A percentile compares a stretch with the other conserved stretches of the same genome.
phyloP scores from a whole-genome alignment of 495 filamentous ascomycete genomes.

The Trypethelium eluteriae region DNA sequence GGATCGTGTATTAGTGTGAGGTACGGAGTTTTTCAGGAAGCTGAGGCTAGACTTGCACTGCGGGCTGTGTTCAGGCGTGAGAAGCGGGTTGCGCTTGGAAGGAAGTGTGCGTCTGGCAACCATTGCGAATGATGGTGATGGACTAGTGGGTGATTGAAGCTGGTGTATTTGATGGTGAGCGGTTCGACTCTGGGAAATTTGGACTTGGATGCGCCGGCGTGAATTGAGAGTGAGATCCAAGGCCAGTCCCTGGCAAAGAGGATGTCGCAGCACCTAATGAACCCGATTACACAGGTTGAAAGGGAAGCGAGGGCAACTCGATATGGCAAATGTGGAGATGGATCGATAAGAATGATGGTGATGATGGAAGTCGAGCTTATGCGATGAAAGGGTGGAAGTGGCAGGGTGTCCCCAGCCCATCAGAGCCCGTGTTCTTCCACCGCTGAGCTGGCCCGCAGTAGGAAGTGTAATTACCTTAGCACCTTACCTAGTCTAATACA shows the following conservation, averaged over 20 bases:
- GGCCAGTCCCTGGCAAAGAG: not conserved
- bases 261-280: not conserved
- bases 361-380: conserved; percentile 3
- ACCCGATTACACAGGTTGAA: not conserved
- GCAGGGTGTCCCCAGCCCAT: conserved; percentile 1
- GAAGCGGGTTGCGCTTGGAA: conserved; percentile 63
- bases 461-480: too few species aligned
- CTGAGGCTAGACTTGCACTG: conserved; percentile 43
- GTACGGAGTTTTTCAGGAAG: conserved; percentile 25
- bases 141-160: not conserved
- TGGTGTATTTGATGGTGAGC: conserved; percentile 17
- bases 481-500: not conserved
- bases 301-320: not conserved
- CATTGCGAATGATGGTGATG: conserved; percentile 43
- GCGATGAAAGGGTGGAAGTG: conserved; percentile 8
- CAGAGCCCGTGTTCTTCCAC: too few species aligned
- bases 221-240: not conserved
- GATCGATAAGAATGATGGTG: not conserved
- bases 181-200: not conserved
- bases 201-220: not conserved
- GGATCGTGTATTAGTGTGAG: conserved; percentile 20
- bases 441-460: too few species aligned
- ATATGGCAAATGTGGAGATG: not conserved
- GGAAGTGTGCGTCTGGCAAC: conserved; percentile 55
- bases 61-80: conserved; percentile 64